These are phyloP conservation scores for Rubia balearica DNA, from an alignment of 305 asterid genomes.

Conservation along the genomic window DNA sequence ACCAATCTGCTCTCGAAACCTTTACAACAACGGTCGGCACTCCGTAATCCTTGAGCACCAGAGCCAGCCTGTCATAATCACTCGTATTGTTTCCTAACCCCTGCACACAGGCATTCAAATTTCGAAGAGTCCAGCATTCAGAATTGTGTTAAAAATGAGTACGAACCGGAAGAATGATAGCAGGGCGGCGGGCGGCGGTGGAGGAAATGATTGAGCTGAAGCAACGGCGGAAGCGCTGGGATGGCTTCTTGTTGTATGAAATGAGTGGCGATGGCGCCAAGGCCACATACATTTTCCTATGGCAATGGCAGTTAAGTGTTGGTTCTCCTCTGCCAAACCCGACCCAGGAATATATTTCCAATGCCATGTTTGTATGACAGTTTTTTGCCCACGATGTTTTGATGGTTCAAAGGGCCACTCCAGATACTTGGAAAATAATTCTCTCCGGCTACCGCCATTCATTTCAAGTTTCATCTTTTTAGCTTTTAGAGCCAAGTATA, in stretches of 20 bases:
- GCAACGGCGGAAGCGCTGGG: conserved; percentile 21
- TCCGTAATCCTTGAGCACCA: conserved; percentile 60
- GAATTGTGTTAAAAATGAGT: background rate
- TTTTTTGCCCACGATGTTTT: background rate
- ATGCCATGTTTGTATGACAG: background rate
- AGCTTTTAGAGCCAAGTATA: too few relatives aligned
- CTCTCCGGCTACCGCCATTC: too few relatives aligned
- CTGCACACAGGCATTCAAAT: conserved; percentile 30
- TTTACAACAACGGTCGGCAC: conserved; percentile 67
- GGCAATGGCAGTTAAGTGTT: background rate
- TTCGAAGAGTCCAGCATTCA: background rate
- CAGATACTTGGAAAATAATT: too few relatives aligned
- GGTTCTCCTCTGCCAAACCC: background rate
- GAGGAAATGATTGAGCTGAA: conserved; percentile 36
- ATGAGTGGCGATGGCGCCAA: conserved; percentile 5
- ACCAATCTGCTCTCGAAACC: conserved; percentile 90
- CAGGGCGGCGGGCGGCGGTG: conserved; percentile 62
- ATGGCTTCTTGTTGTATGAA: conserved; percentile 1
- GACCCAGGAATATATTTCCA: background rate
- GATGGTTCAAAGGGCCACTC: too few relatives aligned
- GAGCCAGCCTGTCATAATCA: conserved; percentile 68
- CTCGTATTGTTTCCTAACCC: conserved; percentile 81
- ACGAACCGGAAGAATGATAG: conserved; percentile 79
- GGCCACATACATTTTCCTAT: conserved; percentile 17
- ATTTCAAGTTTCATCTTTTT: too few relatives aligned